Evolutionary conservation across 768 basidiomycete species (phyloP), one percentile per base, ranked within the genome.

Genomic region (Suillus bovinus): DNA sequence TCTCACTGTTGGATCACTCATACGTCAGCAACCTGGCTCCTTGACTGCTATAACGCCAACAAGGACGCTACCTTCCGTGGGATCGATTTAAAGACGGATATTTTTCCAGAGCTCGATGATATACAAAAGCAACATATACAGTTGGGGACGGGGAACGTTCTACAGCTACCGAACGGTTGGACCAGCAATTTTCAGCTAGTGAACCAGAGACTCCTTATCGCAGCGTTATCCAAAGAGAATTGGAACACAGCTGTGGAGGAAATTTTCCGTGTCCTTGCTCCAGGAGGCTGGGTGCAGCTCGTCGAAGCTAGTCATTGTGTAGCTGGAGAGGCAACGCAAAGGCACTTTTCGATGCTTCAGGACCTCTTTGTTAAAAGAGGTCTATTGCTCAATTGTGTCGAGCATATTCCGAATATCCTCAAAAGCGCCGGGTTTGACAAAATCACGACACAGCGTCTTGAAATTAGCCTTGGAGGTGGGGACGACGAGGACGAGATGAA

Each of bases 231-330:
- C 0, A 61, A 52, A 9, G 66, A 66, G 2, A 70, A 77, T 16
- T 78, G 77, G 77, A 56, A 29, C 6, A 36, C 58, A 0, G 66
- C 50, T 6, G 61, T 76, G 16, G 29, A 58, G 4, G 77, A 75
- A 38, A 71, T 76, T 9, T 69, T 66, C 52, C 68, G 76, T 5
- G 73, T 76, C 1, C 69, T 78, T 39, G 61, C 16, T 2, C 76
- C 75, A 0, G 75, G 76, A 2, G 77, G 76, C 4, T 75, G 69
- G 33, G 67, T 66, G 3, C 77, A 78, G 46, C 63, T 77, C n/a
- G 61, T 71, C 34, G 76, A 78, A 53, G 53, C 39, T n/a, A 67
- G 66, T 2, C 63, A 56, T 56, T 56, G 54, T 17, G 14, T 27
- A 20, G 36, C 36, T 38, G 54, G 54, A 38, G 54, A 56, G 10